Percentiles rank a stretch among this genome's conserved stretches.
phyloP scores from a whole-genome alignment of 768 basidiomycete species.

The Xanthoconium stramineum region DNA sequence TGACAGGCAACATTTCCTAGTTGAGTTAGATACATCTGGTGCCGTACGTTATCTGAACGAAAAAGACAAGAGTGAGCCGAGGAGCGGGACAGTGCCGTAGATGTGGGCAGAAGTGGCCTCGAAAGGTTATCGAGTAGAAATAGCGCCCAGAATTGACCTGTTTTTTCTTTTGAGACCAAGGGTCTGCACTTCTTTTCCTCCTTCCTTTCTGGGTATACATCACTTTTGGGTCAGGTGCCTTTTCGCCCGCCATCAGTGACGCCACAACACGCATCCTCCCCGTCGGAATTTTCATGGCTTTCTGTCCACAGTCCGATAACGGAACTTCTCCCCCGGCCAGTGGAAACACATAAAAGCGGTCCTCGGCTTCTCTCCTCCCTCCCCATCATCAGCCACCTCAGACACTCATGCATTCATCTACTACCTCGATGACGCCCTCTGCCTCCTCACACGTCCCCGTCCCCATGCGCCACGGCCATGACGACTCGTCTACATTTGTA shows the following conservation, averaged over 20 bases:
- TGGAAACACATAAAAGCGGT: conserved; percentile 28
- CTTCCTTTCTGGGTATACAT: conserved; percentile 20
- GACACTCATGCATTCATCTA: conserved; percentile 20
- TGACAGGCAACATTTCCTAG: conserved; percentile 30
- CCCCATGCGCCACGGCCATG: conserved; percentile 19
- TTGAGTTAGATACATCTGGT: conserved; percentile 31
- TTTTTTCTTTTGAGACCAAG: conserved; percentile 20
- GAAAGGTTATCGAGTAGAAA: conserved; percentile 33
- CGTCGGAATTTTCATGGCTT: conserved; percentile 33
- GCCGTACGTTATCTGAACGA: conserved; percentile 30
- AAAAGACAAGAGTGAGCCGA: conserved; percentile 17
- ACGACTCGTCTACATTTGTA: conserved; percentile 32
- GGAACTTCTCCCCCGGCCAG: conserved; percentile 32
- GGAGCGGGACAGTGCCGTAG: conserved; percentile 11
- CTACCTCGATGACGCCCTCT: conserved; percentile 12
- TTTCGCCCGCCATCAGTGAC: conserved; percentile 34
- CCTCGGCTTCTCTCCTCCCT: background rate
- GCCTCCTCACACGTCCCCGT: conserved; percentile 21
- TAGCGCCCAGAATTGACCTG: conserved; percentile 28
- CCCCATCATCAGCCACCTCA: background rate
- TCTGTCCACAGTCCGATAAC: conserved; percentile 36
- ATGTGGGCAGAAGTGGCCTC: conserved; percentile 28
- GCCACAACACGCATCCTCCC: conserved; percentile 37
- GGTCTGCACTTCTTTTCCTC: conserved; percentile 12
- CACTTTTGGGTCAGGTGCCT: conserved; percentile 29